A percentile compares a stretch with the other conserved stretches of the same genome.
phyloP scores from a whole-genome alignment of 163 green algal species.

The Chloromonas sp. region DNA sequence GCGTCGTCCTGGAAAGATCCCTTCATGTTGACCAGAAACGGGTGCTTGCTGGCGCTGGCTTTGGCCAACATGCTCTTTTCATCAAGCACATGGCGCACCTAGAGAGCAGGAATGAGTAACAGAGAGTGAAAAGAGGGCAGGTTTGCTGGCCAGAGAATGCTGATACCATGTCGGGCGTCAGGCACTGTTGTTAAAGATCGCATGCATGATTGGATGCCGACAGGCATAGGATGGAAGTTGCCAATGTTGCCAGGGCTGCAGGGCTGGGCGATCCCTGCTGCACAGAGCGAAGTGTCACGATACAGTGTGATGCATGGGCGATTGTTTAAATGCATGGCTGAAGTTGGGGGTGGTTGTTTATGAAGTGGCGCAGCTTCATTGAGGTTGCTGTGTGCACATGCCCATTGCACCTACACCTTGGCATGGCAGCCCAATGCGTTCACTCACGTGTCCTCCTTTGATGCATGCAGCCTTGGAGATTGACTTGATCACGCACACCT shows the following conservation, averaged over 20 bases:
- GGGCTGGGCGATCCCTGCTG: too few relatives aligned
- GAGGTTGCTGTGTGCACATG: background rate
- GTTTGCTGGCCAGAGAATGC: too few relatives aligned
- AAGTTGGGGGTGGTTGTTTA: too few relatives aligned
- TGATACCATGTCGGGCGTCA: too few relatives aligned
- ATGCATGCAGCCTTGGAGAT: constrained; percentile 71
- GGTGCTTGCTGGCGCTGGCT: constrained; percentile 32
- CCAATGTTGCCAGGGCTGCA: too few relatives aligned
- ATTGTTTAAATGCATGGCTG: too few relatives aligned
- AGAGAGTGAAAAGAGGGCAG: background rate
- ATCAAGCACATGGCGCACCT: constrained; percentile 65
- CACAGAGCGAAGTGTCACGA: too few relatives aligned
- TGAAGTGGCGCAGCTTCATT: too few relatives aligned
- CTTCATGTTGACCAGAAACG: constrained; percentile 62
- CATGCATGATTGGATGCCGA: too few relatives aligned
- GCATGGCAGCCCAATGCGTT: background rate
- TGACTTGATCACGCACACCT: constrained; percentile 66
- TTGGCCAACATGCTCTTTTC: constrained; percentile 61
- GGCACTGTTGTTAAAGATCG: too few relatives aligned
- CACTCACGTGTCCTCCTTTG: constrained; percentile 53
- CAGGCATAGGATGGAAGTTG: too few relatives aligned
- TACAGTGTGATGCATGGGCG: too few relatives aligned
- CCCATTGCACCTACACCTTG: background rate
- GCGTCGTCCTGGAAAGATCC: constrained; percentile 58
- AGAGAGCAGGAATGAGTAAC: background rate